Evolutionary conservation across 2,329 filamentous ascomycete species (phyloP), one percentile per base, ranked within the genome.

Genomic region (Fusarium tupiense): DNA sequence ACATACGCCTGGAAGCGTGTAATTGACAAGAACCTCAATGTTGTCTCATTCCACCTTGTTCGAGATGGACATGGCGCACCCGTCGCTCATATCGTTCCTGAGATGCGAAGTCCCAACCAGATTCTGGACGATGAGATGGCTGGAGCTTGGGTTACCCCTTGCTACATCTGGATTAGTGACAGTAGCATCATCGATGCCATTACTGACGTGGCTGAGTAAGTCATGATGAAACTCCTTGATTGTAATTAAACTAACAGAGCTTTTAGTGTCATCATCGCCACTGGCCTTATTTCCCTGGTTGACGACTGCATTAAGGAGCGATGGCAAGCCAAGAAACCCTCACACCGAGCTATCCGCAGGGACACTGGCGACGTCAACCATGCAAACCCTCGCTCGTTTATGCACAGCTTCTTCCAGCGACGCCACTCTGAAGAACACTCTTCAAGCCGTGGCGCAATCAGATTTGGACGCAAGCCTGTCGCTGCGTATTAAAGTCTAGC

Each of bases 71-170:
- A 84, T 65, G 87, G 88, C 64, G 86, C 76, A 24, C 88, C 92
- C 7, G 86, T 98, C 56, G 96, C 96, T 13, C 94, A 97, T 80
- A 95, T 98, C 77, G 91, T 95, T 9, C 94, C 95, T 13, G 93
- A 96, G 78, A 90, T 90, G 37, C 86, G 95, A 77, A 93, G 92
- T 13, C 90, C 90, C 11, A 88, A 88, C 78, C 92, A 98, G 82
- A 86, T 91, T 16, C 84, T 87, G 16, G 91, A 91, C 72, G 95
- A 98, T 79, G 88, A 91, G 76, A 86, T 86, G 56, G 94, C 93
- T 74, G 95, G 95, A 58, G 94, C 94, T 64, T 98, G 96, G 95
- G 88, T 98, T 31, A 93, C 94, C 63, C 95, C 94, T 10, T 97
- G 93, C 81, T 94, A 93, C 77, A 92, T 98, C 91, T 95, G 94